Percentiles rank a stretch among this genome's conserved stretches.
Conservation (phyloP, 208 protist genomes). For the Leishmania mexicana region DNA sequence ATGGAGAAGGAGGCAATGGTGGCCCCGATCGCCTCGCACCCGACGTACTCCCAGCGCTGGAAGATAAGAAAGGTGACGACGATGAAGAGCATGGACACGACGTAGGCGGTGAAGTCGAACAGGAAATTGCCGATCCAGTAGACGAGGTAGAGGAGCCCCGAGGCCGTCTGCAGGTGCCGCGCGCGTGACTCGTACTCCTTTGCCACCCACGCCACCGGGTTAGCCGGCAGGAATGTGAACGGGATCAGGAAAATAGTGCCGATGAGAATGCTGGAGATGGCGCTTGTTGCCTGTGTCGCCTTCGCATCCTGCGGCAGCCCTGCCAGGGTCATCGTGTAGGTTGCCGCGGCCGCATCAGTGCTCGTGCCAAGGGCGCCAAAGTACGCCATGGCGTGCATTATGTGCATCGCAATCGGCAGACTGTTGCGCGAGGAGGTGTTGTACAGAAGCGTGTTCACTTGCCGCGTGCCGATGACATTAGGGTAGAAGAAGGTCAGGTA, state of each 20-base stretch:
- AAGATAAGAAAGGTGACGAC: slow-evolving; percentile 53
- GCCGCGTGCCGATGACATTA: slow-evolving; percentile 11
- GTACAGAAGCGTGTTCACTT: slow-evolving; percentile 36
- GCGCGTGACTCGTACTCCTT: slow-evolving; percentile 75
- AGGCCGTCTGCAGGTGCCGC: slow-evolving; percentile 78
- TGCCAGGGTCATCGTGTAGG: slow-evolving; percentile 24
- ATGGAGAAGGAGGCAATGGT: slow-evolving; percentile 42
- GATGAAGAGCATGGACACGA: slow-evolving; percentile 42
- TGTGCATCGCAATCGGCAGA: slow-evolving; percentile 35
- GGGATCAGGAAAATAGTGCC: slow-evolving; percentile 67
- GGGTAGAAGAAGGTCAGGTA: slow-evolving; percentile 21
- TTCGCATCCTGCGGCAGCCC: slow-evolving; percentile 18
- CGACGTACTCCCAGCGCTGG: slow-evolving; percentile 52
- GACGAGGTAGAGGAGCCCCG: slow-evolving; percentile 57
- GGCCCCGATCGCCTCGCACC: slow-evolving; percentile 30
- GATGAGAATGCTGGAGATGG: slow-evolving; percentile 36
- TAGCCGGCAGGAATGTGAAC: slow-evolving; percentile 72
- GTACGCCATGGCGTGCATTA: slow-evolving; percentile 21
- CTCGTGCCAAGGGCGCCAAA: slow-evolving; percentile 20
- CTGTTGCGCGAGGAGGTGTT: slow-evolving; percentile 42
- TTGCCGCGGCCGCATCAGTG: slow-evolving; percentile 1
- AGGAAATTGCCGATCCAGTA: slow-evolving; percentile 80
- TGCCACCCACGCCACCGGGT: slow-evolving; percentile 69
- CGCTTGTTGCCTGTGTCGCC: slow-evolving; percentile 5
- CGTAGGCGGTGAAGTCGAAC: slow-evolving; percentile 59